Evolutionary conservation across 2,329 filamentous ascomycete species (phyloP), one percentile per base, ranked within the genome.

Genomic region (Cyanodermella asteris): DNA sequence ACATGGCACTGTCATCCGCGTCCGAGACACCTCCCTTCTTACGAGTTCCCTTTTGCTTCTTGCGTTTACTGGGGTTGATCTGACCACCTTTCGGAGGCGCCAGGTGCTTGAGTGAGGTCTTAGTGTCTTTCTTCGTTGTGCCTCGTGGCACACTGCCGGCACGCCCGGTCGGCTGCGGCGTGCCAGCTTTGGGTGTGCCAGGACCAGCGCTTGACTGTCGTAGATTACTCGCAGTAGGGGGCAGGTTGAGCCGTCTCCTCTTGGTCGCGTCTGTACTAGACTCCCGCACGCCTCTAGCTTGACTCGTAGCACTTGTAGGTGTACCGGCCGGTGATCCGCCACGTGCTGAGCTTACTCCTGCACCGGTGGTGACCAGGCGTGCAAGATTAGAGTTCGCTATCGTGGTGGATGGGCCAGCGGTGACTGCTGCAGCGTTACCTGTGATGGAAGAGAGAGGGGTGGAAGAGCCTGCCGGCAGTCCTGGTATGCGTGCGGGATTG

Each of bases 191-290:
- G 4, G 66, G 66, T 1, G 66, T 72, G n/a, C 63, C 64, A 11
- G 64, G 66, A 0, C 65, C 66, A 8, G 66, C 47, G 0, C 65
- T 71, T 0, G 61, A 60, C 40, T 71, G 66, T 5, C 66, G 58
- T 3, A 71, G 51, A 28, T 50, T 54, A 11, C 61, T 65, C 0
- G 59, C 56, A 3, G 59, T 51, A 8, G 53, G 45, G 3, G 63
- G 65, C 0, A 70, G 41, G 30, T 62, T 63, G 5, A 64, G 49
- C 12, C 64, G 60, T 15, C 65, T 61, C 5, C 66, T 61, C 43
- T 71, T 71, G 38, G 47, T 41, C n/a, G 53, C 52, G 4, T 61
- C 56, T 1, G 51, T 55, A n/a, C n/a, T n/a, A n/a, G n/a, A n/a
- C n/a, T n/a, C n/a, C n/a, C n/a, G n/a, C n/a, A n/a, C n/a, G n/a